phyloP scores from a whole-genome alignment of 148 eudicot species.

The Camellia sinensis region DNA sequence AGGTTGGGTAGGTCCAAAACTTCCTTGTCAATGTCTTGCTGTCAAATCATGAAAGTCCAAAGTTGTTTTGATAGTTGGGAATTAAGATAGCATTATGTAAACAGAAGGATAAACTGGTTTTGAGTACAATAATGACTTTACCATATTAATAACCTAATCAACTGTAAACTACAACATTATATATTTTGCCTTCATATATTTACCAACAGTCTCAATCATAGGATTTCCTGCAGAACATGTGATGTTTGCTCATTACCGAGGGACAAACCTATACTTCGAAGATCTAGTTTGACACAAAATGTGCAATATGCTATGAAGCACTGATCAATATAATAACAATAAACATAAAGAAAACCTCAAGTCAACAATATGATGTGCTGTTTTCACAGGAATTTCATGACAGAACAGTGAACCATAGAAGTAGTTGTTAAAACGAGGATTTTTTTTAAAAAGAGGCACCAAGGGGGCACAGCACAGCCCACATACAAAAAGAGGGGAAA shows the following conservation, averaged over 20 bases:
- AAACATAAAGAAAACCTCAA: slow-evolving; percentile 5
- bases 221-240: not conserved
- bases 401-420: not conserved
- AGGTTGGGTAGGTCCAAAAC: not conserved
- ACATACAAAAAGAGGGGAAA: not conserved
- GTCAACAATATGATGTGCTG: not conserved
- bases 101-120: not conserved
- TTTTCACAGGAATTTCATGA: not conserved
- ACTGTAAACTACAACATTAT: not conserved
- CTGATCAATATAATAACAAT: not conserved
- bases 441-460: no score
- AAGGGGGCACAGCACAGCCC: no score
- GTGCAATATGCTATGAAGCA: not conserved
- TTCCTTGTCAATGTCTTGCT: not conserved
- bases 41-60: not conserved
- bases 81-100: not conserved
- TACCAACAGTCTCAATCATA: not conserved
- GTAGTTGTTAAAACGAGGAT: not conserved
- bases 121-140: slow-evolving; percentile 1
- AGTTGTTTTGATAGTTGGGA: not conserved
- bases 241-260: not conserved
- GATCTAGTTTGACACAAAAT: not conserved
- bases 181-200: not conserved
- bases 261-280: not conserved
- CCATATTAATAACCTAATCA: not conserved